Evolutionary conservation across 1,284 basidiomycete species (phyloP), one percentile per base, ranked within the genome.

Genomic region (Sporisorium reilianum): DNA sequence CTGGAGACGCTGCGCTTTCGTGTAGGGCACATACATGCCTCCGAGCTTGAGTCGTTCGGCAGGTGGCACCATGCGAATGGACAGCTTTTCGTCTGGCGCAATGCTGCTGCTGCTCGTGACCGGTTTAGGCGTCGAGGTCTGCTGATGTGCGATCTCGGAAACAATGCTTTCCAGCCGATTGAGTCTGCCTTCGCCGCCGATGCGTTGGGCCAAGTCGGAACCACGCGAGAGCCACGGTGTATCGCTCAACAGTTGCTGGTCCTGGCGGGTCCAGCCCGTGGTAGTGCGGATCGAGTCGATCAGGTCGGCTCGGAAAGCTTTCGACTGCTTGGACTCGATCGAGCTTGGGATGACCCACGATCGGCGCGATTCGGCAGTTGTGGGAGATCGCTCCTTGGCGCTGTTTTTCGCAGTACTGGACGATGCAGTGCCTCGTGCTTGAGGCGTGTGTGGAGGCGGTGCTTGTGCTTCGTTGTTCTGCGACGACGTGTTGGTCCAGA

Each of bases 401-500:
- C 22, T 32, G 22, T 22, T 23, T 11, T 46, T 46, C 9, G 26
- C 1, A 30, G 46, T n/a, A 18, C n/a, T 30, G 28, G 46, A 26
- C 5, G 26, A 14, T 34, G 28, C 25, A 28, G 18, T 30, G 40
- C 10, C 48, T 25, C 48, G 45, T n/a, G 55, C 26, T 10, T 20
- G 18, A 11, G n/a, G 8, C 20, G 42, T 54, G 22, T 64, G 70
- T 8, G 70, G 60, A 2, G 64, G 64, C 14, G 45, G 54, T 12
- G 70, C 61, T 36, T 49, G 46, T 3, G 70, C 70, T 40, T 68
- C 55, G 41, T 65, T 69, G 52, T 62, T 61, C n/a, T 64, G 61
- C 10, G 61, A 62, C 20, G 51, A 38, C 1, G 72, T 74, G 54
- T 75, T 75, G 18, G 78, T 80, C 76, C 78, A 80, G 14, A 75